These are phyloP conservation scores for Paxillus involutus DNA, from an alignment of 768 basidiomycete genomes.

Conservation along the genomic window DNA sequence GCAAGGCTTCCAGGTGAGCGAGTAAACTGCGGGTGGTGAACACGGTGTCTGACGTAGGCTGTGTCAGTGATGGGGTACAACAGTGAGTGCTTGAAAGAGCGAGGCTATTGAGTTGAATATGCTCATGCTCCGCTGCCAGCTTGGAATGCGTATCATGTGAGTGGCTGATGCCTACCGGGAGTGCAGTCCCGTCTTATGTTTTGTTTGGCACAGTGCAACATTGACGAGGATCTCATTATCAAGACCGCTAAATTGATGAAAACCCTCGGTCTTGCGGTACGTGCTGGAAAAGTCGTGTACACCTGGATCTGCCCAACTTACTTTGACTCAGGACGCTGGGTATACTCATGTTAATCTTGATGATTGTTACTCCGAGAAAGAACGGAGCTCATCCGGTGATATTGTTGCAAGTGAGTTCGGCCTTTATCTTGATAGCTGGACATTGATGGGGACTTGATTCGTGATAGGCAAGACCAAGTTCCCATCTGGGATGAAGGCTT, in stretches of 20 bases:
- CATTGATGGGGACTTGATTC: neutral
- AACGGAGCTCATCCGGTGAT: constrained; percentile 48
- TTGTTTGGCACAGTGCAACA: constrained; percentile 46
- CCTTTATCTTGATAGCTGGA: neutral
- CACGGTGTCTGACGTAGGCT: neutral
- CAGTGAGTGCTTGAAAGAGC: constrained; percentile 38
- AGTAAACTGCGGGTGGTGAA: neutral
- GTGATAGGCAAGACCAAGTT: constrained; percentile 48
- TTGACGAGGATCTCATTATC: constrained; percentile 52
- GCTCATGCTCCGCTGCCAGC: constrained; percentile 35
- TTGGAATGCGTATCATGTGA: constrained; percentile 69
- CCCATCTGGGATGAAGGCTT: constrained; percentile 54
- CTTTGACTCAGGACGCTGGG: constrained; percentile 45
- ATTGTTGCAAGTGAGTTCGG: constrained; percentile 50
- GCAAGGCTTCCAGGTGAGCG: constrained; percentile 37
- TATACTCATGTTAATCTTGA: constrained; percentile 63
- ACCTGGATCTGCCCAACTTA: neutral
- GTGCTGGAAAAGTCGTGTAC: constrained; percentile 8
- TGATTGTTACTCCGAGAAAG: constrained; percentile 64
- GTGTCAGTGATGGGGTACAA: constrained; percentile 60
- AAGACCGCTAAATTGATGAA: constrained; percentile 51
- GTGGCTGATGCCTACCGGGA: constrained; percentile 8
- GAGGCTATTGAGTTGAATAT: neutral
- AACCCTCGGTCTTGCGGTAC: constrained; percentile 49
- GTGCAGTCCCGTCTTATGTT: neutral